Evolutionary conservation across 805 yeast species (phyloP), one percentile per base, ranked within the genome.

Genomic region (Maudiozyma turicensis): DNA sequence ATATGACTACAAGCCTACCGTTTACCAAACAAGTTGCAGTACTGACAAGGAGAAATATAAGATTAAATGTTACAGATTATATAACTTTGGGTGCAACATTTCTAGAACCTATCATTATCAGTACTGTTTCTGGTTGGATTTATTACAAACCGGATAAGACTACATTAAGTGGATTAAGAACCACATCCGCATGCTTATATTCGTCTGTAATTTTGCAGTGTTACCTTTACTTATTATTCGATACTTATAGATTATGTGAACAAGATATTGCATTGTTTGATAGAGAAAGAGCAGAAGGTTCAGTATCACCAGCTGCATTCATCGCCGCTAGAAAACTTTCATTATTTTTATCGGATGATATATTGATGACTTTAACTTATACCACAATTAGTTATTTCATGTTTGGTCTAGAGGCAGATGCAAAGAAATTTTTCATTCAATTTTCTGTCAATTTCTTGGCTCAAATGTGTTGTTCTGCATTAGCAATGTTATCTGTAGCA

Each of bases 101-200:
- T 6, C 53, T 71, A 20, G 73, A 71, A n/a, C 76, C 81, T 39
- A 47, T 76, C 0, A 54, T 81, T 6, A 66, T 85, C 52, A 84
- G 88, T 0, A 59, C 79, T 2, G 67, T 80, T n/a, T 67, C 76
- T 40, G 95, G 95, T 0, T 85, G 93, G 89, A 74, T 87, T 40
- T 87, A 82, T 58, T 82, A 66, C 60, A 76, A 76, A 54, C 89
- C 89, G 3, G 59, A 58, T 43, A 46, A 48, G 15, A 50, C 50
- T 2, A 46, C 61, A 0, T 31, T 47, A n/a, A 77, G 74, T 15
- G 95, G 95, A 6, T 73, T 85, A 20, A 67, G 95, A 52, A 74
- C 95, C 1, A 63, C 61, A 6, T 65, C 77, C 30, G 77, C 80
- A 9, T 68, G 80, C 1, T 54, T 80, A 6, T 81, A 82, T 58